These are phyloP conservation scores for Myxozyma sirexii DNA, from an alignment of 805 yeast species.

Conservation along the genomic window DNA sequence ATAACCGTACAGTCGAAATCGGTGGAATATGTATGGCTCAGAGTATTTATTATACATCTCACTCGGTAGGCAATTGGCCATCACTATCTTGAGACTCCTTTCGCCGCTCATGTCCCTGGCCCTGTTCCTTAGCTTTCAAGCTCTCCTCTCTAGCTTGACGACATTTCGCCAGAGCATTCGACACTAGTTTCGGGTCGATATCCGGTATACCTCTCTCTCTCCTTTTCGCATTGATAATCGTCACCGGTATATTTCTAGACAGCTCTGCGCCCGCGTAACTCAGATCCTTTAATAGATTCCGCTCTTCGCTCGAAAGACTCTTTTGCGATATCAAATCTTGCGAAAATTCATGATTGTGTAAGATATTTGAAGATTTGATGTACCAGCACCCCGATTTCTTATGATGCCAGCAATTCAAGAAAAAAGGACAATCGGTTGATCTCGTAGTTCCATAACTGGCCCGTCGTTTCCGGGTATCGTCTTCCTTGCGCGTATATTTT, in stretches of 20 bases:
- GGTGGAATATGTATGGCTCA: too few species aligned
- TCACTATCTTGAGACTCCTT: not conserved
- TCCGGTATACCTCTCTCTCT: slow-evolving; percentile 27
- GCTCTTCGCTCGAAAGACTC: slow-evolving; percentile 21
- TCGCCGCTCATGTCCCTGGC: not conserved
- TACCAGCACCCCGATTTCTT: slow-evolving; percentile 32
- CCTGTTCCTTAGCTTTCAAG: not conserved
- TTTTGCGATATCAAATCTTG: slow-evolving; percentile 22
- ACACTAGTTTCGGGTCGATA: slow-evolving; percentile 31
- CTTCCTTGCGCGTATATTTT: slow-evolving; percentile 24
- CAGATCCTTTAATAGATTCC: slow-evolving; percentile 15
- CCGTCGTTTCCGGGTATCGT: slow-evolving; percentile 19
- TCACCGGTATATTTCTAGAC: slow-evolving; percentile 25
- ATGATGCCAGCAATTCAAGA: slow-evolving; percentile 32
- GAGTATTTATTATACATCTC: too few species aligned
- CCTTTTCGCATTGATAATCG: slow-evolving; percentile 28
- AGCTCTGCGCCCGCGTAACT: slow-evolving; percentile 29
- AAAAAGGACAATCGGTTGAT: slow-evolving; percentile 30
- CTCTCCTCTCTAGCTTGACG: slow-evolving; percentile 11
- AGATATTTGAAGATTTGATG: slow-evolving; percentile 26
- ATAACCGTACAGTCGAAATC: too few species aligned
- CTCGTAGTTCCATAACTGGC: slow-evolving; percentile 28
- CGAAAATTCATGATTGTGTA: slow-evolving; percentile 28
- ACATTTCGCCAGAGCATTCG: slow-evolving; percentile 24
- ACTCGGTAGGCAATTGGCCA: not conserved